Conservation (phyloP, 2,329 filamentous ascomycete species). For the Ceratocystis albifundus region DNA sequence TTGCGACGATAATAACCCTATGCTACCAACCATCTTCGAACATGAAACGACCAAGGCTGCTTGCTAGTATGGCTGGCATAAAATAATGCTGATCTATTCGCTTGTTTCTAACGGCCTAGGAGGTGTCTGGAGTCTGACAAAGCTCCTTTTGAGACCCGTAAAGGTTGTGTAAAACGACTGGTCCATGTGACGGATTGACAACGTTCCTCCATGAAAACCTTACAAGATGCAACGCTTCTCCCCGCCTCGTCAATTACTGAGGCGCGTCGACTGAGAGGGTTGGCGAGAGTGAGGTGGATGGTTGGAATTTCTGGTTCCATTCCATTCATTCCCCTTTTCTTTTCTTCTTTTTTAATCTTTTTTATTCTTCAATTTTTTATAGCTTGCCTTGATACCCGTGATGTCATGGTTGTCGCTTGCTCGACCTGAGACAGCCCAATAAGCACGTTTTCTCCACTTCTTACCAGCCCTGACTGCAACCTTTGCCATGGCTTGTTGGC, state of each 20-base stretch:
- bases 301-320: too few relatives aligned
- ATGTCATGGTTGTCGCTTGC: conserved; percentile 11
- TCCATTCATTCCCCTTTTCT: too few relatives aligned
- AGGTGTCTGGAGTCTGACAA: neutral
- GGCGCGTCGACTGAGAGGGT: neutral
- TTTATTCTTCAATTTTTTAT: too few relatives aligned
- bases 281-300: too few relatives aligned
- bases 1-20: neutral
- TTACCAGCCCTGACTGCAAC: neutral
- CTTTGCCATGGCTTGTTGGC: neutral
- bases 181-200: neutral
- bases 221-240: neutral
- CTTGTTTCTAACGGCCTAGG: neutral
- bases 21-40: too few relatives aligned
- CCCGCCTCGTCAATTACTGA: neutral
- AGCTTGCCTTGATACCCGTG: too few relatives aligned
- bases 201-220: neutral
- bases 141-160: neutral
- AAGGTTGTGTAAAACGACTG: neutral
- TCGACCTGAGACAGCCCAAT: conserved; percentile 9
- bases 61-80: neutral
- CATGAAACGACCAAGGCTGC: neutral
- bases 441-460: conserved; percentile 9
- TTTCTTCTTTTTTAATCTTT: too few relatives aligned
- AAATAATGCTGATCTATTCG: neutral